Percentiles rank a stretch among this genome's conserved stretches.
phyloP scores from a whole-genome alignment of 2,329 filamentous ascomycete species.

The Amauroascus niger region DNA sequence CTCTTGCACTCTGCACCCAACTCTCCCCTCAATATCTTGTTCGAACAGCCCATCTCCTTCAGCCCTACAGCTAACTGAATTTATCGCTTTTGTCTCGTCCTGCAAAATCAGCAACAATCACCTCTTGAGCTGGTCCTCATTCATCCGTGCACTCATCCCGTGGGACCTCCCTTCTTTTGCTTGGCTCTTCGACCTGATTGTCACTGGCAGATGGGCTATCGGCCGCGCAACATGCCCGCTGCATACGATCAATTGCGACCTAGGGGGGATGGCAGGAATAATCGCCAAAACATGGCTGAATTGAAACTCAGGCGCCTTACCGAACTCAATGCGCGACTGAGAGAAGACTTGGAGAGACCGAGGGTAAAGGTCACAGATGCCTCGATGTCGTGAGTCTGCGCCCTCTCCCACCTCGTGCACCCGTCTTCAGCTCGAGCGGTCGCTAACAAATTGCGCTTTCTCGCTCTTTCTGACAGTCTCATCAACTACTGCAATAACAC shows the following conservation, averaged over 20 bases:
- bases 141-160: slow-evolving; percentile 3
- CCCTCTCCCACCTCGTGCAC: slow-evolving; percentile 7
- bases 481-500: slow-evolving; percentile 98
- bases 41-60: slow-evolving; percentile 18
- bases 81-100: slow-evolving; percentile 8
- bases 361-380: slow-evolving; percentile 93
- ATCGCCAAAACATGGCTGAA: slow-evolving; percentile 99
- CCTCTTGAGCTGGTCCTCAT: not conserved
- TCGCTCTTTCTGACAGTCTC: slow-evolving; percentile 52
- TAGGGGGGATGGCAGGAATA: slow-evolving; percentile 64
- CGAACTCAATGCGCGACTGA: slow-evolving; percentile 89
- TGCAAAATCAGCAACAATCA: not conserved
- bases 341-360: slow-evolving; percentile 90
- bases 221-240: slow-evolving; percentile 43
- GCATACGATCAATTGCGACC: slow-evolving; percentile 55
- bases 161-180: not conserved
- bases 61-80: slow-evolving; percentile 15
- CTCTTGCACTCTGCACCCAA: no score
- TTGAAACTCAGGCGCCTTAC: slow-evolving; percentile 92
- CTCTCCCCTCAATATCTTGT: no score
- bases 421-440: not conserved
- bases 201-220: slow-evolving; percentile 8
- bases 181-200: not conserved
- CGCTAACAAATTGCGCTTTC: slow-evolving; percentile 15
- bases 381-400: slow-evolving; percentile 61